A percentile compares a stretch with the other conserved stretches of the same genome.
Evolutionary conservation across 371 early-diverging fungal genomes (phyloP).

Genomic region (Blastocladiella emersonii): DNA sequence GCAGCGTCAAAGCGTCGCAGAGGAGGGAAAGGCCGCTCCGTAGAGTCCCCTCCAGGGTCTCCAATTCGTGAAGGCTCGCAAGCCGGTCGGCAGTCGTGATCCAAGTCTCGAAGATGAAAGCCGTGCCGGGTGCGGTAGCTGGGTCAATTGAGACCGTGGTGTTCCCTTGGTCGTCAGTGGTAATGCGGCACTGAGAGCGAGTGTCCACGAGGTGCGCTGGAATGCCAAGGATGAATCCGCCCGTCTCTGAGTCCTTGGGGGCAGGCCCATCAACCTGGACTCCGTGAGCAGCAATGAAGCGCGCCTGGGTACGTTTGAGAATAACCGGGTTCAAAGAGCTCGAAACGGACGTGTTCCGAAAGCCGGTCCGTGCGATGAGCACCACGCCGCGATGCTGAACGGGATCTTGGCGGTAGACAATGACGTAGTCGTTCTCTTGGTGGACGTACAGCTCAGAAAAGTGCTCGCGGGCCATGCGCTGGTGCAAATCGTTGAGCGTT

Average conservation of each 20-base stretch:
- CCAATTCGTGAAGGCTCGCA: background rate
- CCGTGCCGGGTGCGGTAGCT: conserved; percentile 12
- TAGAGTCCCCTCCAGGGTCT: conserved; percentile 1
- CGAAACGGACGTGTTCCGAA: conserved; percentile 19
- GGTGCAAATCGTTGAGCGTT: conserved; percentile 55
- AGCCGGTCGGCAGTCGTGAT: background rate
- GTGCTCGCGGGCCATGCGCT: conserved; percentile 62
- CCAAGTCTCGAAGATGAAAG: conserved; percentile 3
- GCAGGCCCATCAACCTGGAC: conserved; percentile 3
- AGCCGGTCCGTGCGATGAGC: conserved; percentile 75
- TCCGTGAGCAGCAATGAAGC: background rate
- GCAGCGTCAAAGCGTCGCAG: background rate
- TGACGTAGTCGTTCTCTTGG: conserved; percentile 74
- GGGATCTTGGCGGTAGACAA: conserved; percentile 85
- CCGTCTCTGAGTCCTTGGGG: conserved; percentile 22
- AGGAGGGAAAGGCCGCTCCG: background rate
- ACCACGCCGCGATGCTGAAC: conserved; percentile 78
- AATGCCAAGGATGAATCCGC: conserved; percentile 16
- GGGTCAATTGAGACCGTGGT: background rate
- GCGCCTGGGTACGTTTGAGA: conserved; percentile 39
- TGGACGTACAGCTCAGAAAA: conserved; percentile 86
- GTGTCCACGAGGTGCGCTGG: background rate
- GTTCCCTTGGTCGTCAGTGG: background rate
- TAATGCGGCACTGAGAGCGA: background rate
- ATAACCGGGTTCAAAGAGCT: conserved; percentile 38